phyloP scores from a whole-genome alignment of 2,329 filamentous ascomycete genomes.

The Dactylellina cionopaga region DNA sequence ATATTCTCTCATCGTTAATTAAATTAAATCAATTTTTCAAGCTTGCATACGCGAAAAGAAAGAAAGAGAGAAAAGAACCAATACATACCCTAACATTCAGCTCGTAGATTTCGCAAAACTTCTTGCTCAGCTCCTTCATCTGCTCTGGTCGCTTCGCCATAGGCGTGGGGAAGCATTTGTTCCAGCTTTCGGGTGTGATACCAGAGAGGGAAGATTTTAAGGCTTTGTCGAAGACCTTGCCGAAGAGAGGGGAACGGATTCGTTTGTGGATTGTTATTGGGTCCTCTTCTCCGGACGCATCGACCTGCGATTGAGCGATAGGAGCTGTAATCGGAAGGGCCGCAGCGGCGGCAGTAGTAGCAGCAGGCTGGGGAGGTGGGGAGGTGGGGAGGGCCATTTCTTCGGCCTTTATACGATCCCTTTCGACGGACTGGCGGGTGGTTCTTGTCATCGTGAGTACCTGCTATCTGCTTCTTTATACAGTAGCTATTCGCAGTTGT shows the following conservation, averaged over 20 bases:
- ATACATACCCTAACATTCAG: constrained; percentile 39
- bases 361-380: background rate
- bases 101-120: constrained; percentile 47
- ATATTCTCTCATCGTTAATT: background rate
- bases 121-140: constrained; percentile 33
- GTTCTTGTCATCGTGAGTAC: constrained; percentile 31
- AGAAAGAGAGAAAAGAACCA: background rate
- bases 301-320: background rate
- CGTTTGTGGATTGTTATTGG: constrained; percentile 40
- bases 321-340: background rate
- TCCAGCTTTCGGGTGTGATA: constrained; percentile 42
- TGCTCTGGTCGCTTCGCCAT: constrained; percentile 26
- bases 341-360: background rate
- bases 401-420: constrained; percentile 15
- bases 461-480: too few relatives aligned
- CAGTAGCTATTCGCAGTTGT: too few relatives aligned
- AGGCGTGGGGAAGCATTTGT: constrained; percentile 47
- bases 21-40: too few relatives aligned
- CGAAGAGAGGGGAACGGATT: constrained; percentile 36
- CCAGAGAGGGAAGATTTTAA: constrained; percentile 38
- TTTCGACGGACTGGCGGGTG: constrained; percentile 35
- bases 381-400: constrained; percentile 25
- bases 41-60: background rate
- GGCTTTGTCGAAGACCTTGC: constrained; percentile 45
- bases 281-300: background rate